phyloP scores from a whole-genome alignment of 2,329 filamentous ascomycete genomes.

The Talaromyces sp. region DNA sequence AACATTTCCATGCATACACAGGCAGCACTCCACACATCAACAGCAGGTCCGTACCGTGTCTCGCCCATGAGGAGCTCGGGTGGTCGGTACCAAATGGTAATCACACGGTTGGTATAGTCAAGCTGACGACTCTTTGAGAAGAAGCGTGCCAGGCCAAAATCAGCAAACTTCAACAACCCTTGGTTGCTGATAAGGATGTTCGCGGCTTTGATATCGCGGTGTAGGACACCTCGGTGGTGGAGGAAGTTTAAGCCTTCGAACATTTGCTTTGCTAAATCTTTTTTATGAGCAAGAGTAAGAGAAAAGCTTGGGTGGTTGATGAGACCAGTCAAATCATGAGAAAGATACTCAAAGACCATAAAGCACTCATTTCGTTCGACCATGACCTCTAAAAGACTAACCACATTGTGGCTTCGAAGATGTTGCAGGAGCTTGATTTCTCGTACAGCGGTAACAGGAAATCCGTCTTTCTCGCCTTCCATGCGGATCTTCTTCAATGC shows the following conservation, averaged over 20 bases:
- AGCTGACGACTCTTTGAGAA: slow-evolving; percentile 89
- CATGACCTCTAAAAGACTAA: slow-evolving; percentile 95
- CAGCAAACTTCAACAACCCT: slow-evolving; percentile 86
- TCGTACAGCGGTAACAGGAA: slow-evolving; percentile 92
- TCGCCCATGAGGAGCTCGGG: slow-evolving; percentile 89
- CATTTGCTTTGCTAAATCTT: slow-evolving; percentile 87
- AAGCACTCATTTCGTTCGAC: slow-evolving; percentile 98
- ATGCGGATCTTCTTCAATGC: slow-evolving; percentile 98
- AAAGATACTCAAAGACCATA: slow-evolving; percentile 99
- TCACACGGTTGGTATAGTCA: slow-evolving; percentile 97
- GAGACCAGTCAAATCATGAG: slow-evolving; percentile 91
- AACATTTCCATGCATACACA: slow-evolving; percentile 98
- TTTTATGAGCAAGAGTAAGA: slow-evolving; percentile 82
- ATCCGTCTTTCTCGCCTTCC: slow-evolving; percentile 99
- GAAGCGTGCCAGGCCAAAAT: slow-evolving; percentile 94
- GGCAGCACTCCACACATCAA: slow-evolving; percentile 96
- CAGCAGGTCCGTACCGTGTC: slow-evolving; percentile 84
- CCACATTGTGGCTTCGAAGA: slow-evolving; percentile 82
- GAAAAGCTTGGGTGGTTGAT: slow-evolving; percentile 93
- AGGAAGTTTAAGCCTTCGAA: slow-evolving; percentile 94
- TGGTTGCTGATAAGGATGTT: slow-evolving; percentile 93
- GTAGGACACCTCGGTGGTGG: slow-evolving; percentile 87
- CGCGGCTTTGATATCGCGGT: slow-evolving; percentile 97
- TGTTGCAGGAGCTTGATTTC: slow-evolving; percentile 98
- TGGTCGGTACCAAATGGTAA: slow-evolving; percentile 97